Conservation (phyloP, 768 basidiomycete species). For the Suillus ampliporus region DNA sequence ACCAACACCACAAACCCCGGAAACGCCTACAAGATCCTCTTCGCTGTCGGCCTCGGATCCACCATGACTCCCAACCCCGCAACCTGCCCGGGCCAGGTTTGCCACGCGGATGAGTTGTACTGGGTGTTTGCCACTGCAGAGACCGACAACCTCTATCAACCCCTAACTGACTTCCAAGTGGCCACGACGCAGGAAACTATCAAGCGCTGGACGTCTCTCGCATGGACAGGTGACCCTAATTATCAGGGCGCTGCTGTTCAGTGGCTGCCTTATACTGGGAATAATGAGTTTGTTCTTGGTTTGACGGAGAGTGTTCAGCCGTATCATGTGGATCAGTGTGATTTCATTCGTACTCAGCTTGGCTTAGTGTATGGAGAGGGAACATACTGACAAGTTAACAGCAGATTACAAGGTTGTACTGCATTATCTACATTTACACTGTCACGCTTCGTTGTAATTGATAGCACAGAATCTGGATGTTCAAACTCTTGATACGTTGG, state of each 20-base stretch:
- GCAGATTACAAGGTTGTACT: neutral
- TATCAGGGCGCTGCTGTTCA: constrained; percentile 18
- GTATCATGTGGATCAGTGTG: constrained; percentile 20
- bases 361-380: constrained; percentile 19
- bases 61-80: constrained; percentile 20
- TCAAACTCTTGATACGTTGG: neutral
- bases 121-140: constrained; percentile 26
- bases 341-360: constrained; percentile 21
- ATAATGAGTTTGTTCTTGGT: constrained; percentile 18
- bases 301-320: constrained; percentile 13
- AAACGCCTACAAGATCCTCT: constrained; percentile 20
- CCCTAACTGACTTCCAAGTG: constrained; percentile 13
- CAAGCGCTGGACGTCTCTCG: constrained; percentile 19
- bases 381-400: neutral
- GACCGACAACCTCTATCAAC: constrained; percentile 24
- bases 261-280: constrained; percentile 20
- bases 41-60: constrained; percentile 14
- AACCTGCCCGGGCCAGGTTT: constrained; percentile 21
- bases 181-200: constrained; percentile 13
- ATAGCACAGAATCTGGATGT: too few relatives aligned
- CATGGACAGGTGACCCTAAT: constrained; percentile 24
- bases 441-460: neutral
- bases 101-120: constrained; percentile 27
- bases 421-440: neutral
- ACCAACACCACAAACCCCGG: constrained; percentile 25